Conservation (phyloP, 352 stramenopile genomes). For the Phytophthora uliginosa region DNA sequence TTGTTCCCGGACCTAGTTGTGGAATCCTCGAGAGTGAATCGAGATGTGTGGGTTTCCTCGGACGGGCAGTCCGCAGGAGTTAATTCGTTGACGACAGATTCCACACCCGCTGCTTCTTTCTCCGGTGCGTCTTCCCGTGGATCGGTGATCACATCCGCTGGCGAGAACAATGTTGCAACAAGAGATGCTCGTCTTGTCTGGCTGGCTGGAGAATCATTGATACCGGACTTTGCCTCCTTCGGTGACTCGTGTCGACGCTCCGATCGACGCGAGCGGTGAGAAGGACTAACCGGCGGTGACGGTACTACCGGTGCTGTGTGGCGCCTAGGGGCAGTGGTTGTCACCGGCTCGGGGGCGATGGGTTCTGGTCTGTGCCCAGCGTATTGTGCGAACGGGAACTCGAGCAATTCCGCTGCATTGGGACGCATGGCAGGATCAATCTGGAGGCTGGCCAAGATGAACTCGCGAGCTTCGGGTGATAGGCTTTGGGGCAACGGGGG, state of each 20-base stretch:
- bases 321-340: constrained; percentile 13
- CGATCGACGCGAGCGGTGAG: constrained; percentile 7
- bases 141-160: background rate
- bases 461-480: constrained; percentile 52
- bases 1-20: constrained; percentile 4
- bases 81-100: background rate
- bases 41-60: constrained; percentile 9
- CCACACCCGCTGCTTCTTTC: constrained; percentile 8
- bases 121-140: constrained; percentile 9
- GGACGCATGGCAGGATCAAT: constrained; percentile 74
- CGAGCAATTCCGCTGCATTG: constrained; percentile 89
- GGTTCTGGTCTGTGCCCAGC: constrained; percentile 23
- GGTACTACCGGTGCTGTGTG: constrained; percentile 34
- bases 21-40: background rate
- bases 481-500: constrained; percentile 51
- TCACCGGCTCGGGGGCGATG: constrained; percentile 6
- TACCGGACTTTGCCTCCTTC: background rate
- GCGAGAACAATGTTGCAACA: constrained; percentile 22
- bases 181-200: constrained; percentile 24
- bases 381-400: constrained; percentile 88
- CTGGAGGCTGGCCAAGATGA: constrained; percentile 61
- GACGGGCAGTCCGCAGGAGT: background rate
- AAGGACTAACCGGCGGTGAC: background rate
- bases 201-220: background rate
- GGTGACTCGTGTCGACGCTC: constrained; percentile 4